A percentile compares a stretch with the other conserved stretches of the same genome.
These are phyloP conservation scores for Letharia columbiana DNA, from an alignment of 495 filamentous ascomycete genomes.

Conservation along the genomic window DNA sequence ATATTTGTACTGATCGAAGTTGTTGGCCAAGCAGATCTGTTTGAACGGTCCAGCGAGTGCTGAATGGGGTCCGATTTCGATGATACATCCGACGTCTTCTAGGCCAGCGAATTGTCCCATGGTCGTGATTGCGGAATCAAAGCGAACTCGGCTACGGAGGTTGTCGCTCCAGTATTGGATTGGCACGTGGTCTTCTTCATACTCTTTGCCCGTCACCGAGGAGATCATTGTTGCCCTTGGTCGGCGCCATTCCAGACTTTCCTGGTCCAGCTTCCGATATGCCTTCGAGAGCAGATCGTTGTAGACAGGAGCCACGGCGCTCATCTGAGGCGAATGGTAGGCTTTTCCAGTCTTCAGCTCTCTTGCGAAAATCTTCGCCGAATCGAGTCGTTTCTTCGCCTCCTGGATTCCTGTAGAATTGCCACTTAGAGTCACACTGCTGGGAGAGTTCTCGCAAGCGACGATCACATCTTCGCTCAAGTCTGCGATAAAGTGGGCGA, in stretches of 20 bases:
- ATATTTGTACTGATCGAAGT: not conserved
- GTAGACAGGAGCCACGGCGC: not conserved
- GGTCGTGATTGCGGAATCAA: slow-evolving; percentile 21
- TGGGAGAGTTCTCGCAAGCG: slow-evolving; percentile 29
- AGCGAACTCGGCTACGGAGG: slow-evolving; percentile 33
- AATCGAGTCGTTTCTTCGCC: too few relatives aligned
- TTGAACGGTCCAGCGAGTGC: slow-evolving; percentile 50
- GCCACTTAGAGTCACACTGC: slow-evolving; percentile 29
- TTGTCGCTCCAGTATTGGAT: slow-evolving; percentile 37
- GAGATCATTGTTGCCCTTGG: slow-evolving; percentile 19
- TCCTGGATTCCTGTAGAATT: too few relatives aligned
- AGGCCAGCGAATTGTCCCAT: too few relatives aligned
- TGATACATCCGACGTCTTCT: slow-evolving; percentile 19
- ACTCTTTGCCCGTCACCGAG: slow-evolving; percentile 27
- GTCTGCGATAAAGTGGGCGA: slow-evolving; percentile 9
- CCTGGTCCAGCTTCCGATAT: too few relatives aligned
- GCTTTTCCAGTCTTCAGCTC: slow-evolving; percentile 6
- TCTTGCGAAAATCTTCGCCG: slow-evolving; percentile 4
- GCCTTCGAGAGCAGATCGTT: not conserved
- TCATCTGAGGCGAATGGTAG: slow-evolving; percentile 8
- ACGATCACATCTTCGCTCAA: slow-evolving; percentile 13
- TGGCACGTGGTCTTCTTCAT: slow-evolving; percentile 10
- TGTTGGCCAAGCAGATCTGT: slow-evolving; percentile 36
- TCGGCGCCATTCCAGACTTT: not conserved
- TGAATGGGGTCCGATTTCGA: slow-evolving; percentile 55